These are phyloP conservation scores for Coniochaeta sp. DNA, from an alignment of 2,329 filamentous ascomycete genomes.

Conservation along the genomic window DNA sequence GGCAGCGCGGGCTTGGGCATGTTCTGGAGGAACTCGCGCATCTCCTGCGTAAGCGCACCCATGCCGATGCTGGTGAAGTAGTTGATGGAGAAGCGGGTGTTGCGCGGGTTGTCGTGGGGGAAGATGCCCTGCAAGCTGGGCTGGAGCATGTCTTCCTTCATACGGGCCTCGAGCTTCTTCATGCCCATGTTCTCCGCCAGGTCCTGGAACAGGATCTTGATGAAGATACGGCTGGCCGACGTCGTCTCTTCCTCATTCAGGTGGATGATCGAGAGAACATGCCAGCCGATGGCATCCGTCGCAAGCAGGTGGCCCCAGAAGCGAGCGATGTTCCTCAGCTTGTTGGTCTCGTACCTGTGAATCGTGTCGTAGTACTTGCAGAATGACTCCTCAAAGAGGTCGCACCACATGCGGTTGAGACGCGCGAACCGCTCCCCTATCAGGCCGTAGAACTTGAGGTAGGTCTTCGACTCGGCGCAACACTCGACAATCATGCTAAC, in stretches of 20 bases:
- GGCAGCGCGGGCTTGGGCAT: slow-evolving; percentile 78
- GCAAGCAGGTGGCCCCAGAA: slow-evolving; percentile 91
- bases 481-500: slow-evolving; percentile 97
- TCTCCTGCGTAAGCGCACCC: slow-evolving; percentile 88
- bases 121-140: slow-evolving; percentile 80
- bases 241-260: slow-evolving; percentile 97
- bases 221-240: slow-evolving; percentile 91
- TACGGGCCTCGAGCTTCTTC: slow-evolving; percentile 65
- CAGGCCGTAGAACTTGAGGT: slow-evolving; percentile 93
- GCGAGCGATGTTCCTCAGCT: slow-evolving; percentile 86
- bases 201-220: slow-evolving; percentile 96
- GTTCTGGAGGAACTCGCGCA: slow-evolving; percentile 85
- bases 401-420: slow-evolving; percentile 89
- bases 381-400: slow-evolving; percentile 86
- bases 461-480: slow-evolving; percentile 92
- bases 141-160: slow-evolving; percentile 71
- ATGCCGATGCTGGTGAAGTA: slow-evolving; percentile 98
- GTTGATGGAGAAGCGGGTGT: slow-evolving; percentile 96
- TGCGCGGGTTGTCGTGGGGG: slow-evolving; percentile 79
- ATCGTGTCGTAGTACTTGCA: slow-evolving; percentile 95
- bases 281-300: slow-evolving; percentile 86
- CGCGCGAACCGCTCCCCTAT: slow-evolving; percentile 94
- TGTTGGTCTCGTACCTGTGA: slow-evolving; percentile 93
- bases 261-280: slow-evolving; percentile 75
- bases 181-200: slow-evolving; percentile 81